Percentiles rank a stretch among this genome's conserved stretches.
phyloP scores from a whole-genome alignment of 768 basidiomycete genomes.

The Pisolithus marmoratus region DNA sequence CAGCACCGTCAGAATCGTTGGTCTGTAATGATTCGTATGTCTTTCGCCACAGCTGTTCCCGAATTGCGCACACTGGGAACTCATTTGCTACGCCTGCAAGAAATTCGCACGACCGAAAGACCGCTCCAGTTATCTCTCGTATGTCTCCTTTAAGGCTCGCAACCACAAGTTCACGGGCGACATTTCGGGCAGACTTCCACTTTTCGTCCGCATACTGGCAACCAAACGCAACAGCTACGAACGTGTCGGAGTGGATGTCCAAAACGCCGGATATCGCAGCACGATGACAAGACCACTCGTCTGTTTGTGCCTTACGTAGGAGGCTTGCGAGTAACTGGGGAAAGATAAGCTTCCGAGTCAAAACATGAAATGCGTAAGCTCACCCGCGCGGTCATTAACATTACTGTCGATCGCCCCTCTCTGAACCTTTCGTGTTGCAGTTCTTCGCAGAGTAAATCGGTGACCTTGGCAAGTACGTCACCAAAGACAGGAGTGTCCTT shows the following conservation, averaged over 20 bases:
- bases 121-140: slow-evolving; percentile 24
- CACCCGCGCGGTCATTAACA: slow-evolving; percentile 60
- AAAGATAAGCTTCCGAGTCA: slow-evolving; percentile 2
- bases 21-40: slow-evolving; percentile 55
- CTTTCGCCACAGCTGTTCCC: slow-evolving; percentile 62
- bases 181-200: slow-evolving; percentile 39
- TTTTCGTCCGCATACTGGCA: slow-evolving; percentile 30
- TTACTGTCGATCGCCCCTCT: slow-evolving; percentile 51
- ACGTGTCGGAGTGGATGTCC: slow-evolving; percentile 46
- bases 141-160: slow-evolving; percentile 30
- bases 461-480: slow-evolving; percentile 68
- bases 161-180: slow-evolving; percentile 38
- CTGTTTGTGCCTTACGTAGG: slow-evolving; percentile 27
- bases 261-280: slow-evolving; percentile 33
- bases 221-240: slow-evolving; percentile 43
- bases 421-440: slow-evolving; percentile 73
- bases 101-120: slow-evolving; percentile 29
- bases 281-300: slow-evolving; percentile 21
- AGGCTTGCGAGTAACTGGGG: slow-evolving; percentile 30
- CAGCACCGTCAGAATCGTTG: slow-evolving; percentile 53
- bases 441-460: slow-evolving; percentile 74
- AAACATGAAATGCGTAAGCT: slow-evolving; percentile 22
- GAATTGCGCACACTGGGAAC: slow-evolving; percentile 37
- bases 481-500: slow-evolving; percentile 42
- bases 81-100: slow-evolving; percentile 24